These are phyloP conservation scores for Entomortierella beljakovae DNA, from an alignment of 192 early-diverging fungal species.

Conservation along the genomic window DNA sequence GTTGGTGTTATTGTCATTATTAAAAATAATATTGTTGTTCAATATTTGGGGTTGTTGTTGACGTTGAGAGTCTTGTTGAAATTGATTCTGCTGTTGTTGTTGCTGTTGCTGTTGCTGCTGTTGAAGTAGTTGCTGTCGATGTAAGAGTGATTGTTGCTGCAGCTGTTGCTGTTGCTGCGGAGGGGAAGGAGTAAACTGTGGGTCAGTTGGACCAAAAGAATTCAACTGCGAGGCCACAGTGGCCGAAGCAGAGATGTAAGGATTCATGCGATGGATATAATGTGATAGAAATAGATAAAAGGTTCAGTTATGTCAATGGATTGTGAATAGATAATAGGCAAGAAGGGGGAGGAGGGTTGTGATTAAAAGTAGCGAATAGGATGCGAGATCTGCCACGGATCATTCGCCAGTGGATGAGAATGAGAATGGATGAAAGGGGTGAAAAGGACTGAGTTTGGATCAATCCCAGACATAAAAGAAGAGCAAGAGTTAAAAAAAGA, in stretches of 20 bases:
- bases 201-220: not conserved
- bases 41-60: constrained; percentile 14
- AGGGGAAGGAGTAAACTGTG: constrained; percentile 11
- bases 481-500: constrained; percentile 2
- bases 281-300: too few relatives aligned
- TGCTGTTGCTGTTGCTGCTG: constrained; percentile 16
- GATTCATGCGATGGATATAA: constrained; percentile 28
- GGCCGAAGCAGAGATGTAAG: constrained; percentile 34
- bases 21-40: constrained; percentile 10
- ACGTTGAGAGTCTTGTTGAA: constrained; percentile 7
- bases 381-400: not conserved
- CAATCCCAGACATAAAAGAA: not conserved
- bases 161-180: constrained; percentile 25
- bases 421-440: not conserved
- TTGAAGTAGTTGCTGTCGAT: constrained; percentile 7
- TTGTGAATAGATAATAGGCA: not conserved
- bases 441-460: not conserved
- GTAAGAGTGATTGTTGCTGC: constrained; percentile 9
- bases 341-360: not conserved
- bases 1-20: constrained; percentile 19
- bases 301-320: not conserved
- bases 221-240: constrained; percentile 24
- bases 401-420: not conserved
- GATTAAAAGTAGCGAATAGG: not conserved
- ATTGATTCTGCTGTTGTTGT: constrained; percentile 12